Conservation (phyloP, 169 alveolate species). For the Blepharisma undulans region DNA sequence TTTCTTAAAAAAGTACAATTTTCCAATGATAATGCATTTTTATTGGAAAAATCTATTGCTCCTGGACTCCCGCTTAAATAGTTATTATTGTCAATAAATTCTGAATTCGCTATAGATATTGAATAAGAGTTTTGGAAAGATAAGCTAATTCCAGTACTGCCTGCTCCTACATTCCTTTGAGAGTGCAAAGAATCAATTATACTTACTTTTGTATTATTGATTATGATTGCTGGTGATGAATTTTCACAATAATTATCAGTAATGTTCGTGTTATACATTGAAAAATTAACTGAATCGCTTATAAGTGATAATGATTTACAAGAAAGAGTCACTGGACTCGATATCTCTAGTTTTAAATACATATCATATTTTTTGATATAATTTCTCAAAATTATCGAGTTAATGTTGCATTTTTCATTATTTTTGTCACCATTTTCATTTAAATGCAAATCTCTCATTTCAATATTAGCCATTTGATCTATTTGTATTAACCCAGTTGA, state of each 20-base stretch:
- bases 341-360: not conserved
- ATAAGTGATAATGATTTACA: not conserved
- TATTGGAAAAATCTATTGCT: not conserved
- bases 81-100: too few relatives aligned
- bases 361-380: not conserved
- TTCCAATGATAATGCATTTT: not conserved
- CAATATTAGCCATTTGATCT: not conserved
- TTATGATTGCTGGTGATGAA: not conserved
- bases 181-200: not conserved
- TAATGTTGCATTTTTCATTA: not conserved
- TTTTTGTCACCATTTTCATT: not conserved
- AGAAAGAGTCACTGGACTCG: not conserved
- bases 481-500: not conserved
- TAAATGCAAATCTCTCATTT: not conserved
- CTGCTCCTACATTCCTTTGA: not conserved
- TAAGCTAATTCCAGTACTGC: not conserved
- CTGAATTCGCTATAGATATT: not conserved
- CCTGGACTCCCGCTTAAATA: not conserved
- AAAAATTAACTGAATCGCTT: not conserved
- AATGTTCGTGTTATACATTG: not conserved
- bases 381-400: not conserved
- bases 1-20: not conserved
- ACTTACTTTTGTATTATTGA: not conserved
- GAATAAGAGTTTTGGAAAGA: not conserved
- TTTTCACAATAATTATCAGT: not conserved